Conservation (phyloP, 2,329 filamentous ascomycete species). For the Colletotrichum spinosum region DNA sequence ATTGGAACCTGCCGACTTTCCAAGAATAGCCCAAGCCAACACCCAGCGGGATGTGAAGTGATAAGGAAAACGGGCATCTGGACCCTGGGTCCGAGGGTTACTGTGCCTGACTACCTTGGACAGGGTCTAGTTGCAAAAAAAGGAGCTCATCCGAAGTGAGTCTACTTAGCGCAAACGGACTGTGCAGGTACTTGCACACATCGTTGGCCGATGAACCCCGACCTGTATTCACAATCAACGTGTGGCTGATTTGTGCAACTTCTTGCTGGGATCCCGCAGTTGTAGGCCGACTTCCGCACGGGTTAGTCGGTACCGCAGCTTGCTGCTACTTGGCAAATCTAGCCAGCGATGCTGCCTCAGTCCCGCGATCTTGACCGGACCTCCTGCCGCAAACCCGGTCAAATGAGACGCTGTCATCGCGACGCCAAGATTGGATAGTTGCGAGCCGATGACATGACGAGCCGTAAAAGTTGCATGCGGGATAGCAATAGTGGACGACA, state of each 20-base stretch:
- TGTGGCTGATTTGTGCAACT: constrained; percentile 2
- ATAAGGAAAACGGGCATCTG: background rate
- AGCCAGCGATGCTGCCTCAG: background rate
- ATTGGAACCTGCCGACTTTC: background rate
- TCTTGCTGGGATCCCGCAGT: background rate
- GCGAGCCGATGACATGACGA: background rate
- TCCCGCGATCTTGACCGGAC: no score
- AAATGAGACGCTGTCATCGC: background rate
- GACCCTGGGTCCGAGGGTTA: background rate
- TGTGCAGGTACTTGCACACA: background rate
- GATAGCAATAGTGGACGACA: constrained; percentile 24
- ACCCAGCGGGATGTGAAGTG: background rate
- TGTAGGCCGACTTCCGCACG: background rate
- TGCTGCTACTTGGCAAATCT: background rate
- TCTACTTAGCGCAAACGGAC: background rate
- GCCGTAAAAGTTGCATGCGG: constrained; percentile 13
- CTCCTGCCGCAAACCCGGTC: no score
- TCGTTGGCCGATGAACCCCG: background rate
- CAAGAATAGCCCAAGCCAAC: constrained; percentile 8
- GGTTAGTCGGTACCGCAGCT: background rate
- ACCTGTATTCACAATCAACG: background rate
- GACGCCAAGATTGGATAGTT: constrained; percentile 1
- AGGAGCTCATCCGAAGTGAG: background rate
- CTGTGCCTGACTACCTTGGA: no score
- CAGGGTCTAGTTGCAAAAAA: background rate